Percentiles rank a stretch among this genome's conserved stretches.
Conservation (phyloP, 352 stramenopile species). For the Elongisporangium anandrum region DNA sequence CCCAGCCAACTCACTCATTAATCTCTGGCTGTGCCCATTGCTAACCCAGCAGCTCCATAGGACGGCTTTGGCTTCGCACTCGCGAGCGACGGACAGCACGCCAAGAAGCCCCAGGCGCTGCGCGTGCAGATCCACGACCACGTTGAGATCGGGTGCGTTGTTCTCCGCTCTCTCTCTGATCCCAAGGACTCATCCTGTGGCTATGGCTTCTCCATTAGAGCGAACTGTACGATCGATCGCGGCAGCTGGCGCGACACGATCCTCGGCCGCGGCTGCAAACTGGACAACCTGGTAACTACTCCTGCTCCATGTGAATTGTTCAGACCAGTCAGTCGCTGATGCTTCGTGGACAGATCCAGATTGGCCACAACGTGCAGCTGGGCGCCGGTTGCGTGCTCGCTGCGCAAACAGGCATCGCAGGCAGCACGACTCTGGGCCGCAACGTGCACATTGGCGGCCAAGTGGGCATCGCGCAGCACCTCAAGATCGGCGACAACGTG, state of each 20-base stretch:
- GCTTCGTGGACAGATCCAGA: constrained; percentile 57
- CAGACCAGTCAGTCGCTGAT: neutral
- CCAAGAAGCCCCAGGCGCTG: constrained; percentile 80
- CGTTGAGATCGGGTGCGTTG: constrained; percentile 75
- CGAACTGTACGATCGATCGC: constrained; percentile 78
- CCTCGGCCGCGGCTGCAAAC: constrained; percentile 65
- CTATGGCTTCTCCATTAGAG: constrained; percentile 16
- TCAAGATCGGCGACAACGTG: constrained; percentile 75
- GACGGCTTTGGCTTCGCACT: constrained; percentile 84
- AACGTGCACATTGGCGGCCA: constrained; percentile 81
- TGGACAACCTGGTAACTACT: constrained; percentile 70
- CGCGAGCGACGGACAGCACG: constrained; percentile 44
- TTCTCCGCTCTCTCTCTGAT: neutral
- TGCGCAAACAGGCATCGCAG: constrained; percentile 78
- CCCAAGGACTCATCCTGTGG: neutral
- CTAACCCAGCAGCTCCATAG: constrained; percentile 11
- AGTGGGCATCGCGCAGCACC: constrained; percentile 79
- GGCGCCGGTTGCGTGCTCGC: constrained; percentile 67
- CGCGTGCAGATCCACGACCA: constrained; percentile 73
- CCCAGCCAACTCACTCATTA: constrained; percentile 2
- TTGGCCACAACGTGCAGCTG: constrained; percentile 84
- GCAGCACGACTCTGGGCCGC: constrained; percentile 69
- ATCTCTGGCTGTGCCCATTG: neutral
- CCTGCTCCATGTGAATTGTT: neutral
- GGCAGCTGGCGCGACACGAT: constrained; percentile 84